phyloP scores from a whole-genome alignment of 306 rosid species.

The Acacia crassicarpa region DNA sequence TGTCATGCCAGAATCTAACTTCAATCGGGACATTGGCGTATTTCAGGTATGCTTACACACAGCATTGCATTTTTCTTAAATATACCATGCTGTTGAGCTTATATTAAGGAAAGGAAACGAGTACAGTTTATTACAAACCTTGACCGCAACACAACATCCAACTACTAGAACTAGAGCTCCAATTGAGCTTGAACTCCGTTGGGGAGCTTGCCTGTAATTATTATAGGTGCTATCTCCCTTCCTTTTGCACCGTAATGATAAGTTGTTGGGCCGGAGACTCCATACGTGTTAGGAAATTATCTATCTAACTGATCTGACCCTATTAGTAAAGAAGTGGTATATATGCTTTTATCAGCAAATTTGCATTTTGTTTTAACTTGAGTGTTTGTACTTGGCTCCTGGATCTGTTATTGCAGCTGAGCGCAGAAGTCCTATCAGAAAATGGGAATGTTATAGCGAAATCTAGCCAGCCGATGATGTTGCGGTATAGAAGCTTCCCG shows the following conservation, averaged over 20 bases:
- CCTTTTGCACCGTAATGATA: not conserved
- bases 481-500: constrained; percentile 68
- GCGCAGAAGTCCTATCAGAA: constrained; percentile 56
- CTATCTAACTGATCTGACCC: not conserved
- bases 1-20: constrained; percentile 83
- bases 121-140: no score
- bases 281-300: not conserved
- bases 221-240: not conserved
- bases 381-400: not conserved
- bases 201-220: not conserved
- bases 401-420: constrained; percentile 48
- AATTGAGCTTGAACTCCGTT: no score
- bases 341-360: not conserved
- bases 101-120: no score
- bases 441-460: constrained; percentile 54
- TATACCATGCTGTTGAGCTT: no score
- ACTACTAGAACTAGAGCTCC: not conserved
- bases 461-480: constrained; percentile 82
- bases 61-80: not conserved
- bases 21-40: constrained; percentile 65
- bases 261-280: not conserved
- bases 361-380: not conserved
- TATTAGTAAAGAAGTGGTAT: not conserved
- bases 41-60: constrained; percentile 65
- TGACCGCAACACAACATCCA: no score